A percentile compares a stretch with the other conserved stretches of the same genome.
These are phyloP conservation scores for Zalerion maritima DNA, from an alignment of 495 filamentous ascomycete genomes.

Conservation along the genomic window DNA sequence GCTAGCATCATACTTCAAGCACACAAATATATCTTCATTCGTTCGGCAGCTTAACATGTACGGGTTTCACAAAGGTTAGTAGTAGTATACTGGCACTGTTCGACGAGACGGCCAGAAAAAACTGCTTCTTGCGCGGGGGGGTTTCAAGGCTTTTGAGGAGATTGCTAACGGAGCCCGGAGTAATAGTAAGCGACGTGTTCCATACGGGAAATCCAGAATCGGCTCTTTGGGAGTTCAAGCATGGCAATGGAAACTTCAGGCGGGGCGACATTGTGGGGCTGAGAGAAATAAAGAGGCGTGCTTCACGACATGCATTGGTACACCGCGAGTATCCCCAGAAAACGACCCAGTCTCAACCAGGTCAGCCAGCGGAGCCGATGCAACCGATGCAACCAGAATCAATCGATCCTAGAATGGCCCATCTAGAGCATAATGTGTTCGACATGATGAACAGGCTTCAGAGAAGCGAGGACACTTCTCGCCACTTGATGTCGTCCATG, in stretches of 20 bases:
- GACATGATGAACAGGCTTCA: constrained; percentile 63
- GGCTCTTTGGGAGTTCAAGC: constrained; percentile 97
- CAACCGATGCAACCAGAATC: constrained; percentile 48
- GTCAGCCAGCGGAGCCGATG: constrained; percentile 70
- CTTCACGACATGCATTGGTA: constrained; percentile 89
- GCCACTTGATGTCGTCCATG: constrained; percentile 66
- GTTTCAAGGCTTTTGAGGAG: no score
- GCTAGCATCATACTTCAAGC: constrained; percentile 88
- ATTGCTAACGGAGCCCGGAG: constrained; percentile 12
- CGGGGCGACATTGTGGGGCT: constrained; percentile 82
- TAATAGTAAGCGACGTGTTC: constrained; percentile 90
- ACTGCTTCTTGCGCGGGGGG: no score
- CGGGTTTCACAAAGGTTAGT: constrained; percentile 96
- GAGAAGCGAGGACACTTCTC: constrained; percentile 72
- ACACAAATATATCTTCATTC: constrained; percentile 98
- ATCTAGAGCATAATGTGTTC: constrained; percentile 68
- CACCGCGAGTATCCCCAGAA: constrained; percentile 88
- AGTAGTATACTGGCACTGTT: constrained; percentile 2
- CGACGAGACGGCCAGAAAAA: constrained; percentile 3
- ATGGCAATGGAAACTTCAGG: constrained; percentile 95
- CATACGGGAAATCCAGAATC: constrained; percentile 93
- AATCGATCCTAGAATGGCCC: constrained; percentile 57
- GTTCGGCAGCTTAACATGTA: constrained; percentile 99
- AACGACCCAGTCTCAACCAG: constrained; percentile 56
- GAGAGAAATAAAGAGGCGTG: constrained; percentile 89